These are phyloP conservation scores for Allium cepa DNA, from an alignment of 106 monocot species.

Conservation along the genomic window DNA sequence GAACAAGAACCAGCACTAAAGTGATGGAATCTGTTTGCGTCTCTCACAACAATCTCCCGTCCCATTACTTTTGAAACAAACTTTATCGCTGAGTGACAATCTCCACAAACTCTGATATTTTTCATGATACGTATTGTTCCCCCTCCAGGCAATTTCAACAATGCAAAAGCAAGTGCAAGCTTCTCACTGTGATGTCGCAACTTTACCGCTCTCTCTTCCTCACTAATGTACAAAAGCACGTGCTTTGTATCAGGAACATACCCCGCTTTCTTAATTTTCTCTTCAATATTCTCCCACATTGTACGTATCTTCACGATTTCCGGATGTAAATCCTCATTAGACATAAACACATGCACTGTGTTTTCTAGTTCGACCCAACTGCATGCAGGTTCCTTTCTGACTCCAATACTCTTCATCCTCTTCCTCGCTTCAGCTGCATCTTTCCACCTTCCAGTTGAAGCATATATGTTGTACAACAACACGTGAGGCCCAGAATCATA, in stretches of 20 bases:
- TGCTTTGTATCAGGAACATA: conserved; percentile 22
- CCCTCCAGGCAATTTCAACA: conserved; percentile 7
- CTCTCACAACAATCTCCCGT: conserved; percentile 20
- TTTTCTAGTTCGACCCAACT: conserved; percentile 21
- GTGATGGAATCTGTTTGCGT: conserved; percentile 24
- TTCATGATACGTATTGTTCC: conserved; percentile 18
- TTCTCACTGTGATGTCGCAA: conserved; percentile 21
- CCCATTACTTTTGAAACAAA: conserved; percentile 14
- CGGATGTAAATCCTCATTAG: conserved; percentile 20
- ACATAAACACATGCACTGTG: conserved; percentile 20
- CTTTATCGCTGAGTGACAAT: conserved; percentile 24
- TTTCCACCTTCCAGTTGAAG: conserved; percentile 15
- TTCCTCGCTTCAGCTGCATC: conserved; percentile 21
- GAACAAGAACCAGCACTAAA: conserved; percentile 16
- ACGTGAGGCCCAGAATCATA: conserved; percentile 12
- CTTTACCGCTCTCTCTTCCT: conserved; percentile 20
- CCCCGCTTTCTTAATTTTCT: conserved; percentile 18
- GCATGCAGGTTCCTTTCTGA: conserved; percentile 19
- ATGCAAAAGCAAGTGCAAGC: conserved; percentile 23
- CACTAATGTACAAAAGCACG: conserved; percentile 20
- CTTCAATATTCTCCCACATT: conserved; percentile 20
- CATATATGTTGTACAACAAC: conserved; percentile 18
- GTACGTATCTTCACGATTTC: conserved; percentile 12
- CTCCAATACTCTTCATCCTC: conserved; percentile 10
- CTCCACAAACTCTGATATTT: conserved; percentile 23